These are phyloP conservation scores for Coniochaeta hoffmannii DNA, from an alignment of 2,329 filamentous ascomycete species.

Conservation along the genomic window DNA sequence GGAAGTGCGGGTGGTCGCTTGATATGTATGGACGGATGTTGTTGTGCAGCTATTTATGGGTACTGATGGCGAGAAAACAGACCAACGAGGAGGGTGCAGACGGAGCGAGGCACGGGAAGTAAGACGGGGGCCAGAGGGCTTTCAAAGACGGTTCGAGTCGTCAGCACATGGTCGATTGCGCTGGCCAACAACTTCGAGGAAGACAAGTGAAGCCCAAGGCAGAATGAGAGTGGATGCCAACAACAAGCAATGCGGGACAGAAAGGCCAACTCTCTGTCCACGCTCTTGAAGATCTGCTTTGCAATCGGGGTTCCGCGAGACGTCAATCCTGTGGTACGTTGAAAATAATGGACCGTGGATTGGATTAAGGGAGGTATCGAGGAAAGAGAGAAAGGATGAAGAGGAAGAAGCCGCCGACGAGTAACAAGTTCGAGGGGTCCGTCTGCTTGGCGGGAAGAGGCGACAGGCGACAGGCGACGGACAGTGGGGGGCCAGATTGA, in stretches of 20 bases:
- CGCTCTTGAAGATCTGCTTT: neutral
- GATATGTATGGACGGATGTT: neutral
- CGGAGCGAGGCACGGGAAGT: neutral
- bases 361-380: neutral
- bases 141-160: neutral
- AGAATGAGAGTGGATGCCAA: neutral
- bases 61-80: neutral
- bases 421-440: neutral
- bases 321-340: neutral
- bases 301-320: neutral
- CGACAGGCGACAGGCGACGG: neutral
- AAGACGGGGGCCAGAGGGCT: neutral
- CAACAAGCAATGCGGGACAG: neutral
- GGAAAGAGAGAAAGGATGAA: neutral
- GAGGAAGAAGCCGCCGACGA: neutral
- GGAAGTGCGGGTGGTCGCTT: neutral
- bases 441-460: neutral
- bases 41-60: neutral
- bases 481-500: neutral
- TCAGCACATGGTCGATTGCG: constrained; percentile 1
- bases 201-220: neutral
- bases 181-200: neutral
- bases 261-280: neutral
- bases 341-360: neutral
- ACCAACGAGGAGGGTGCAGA: neutral